phyloP scores from a whole-genome alignment of 805 yeast species.

The Priceomyces castillae region DNA sequence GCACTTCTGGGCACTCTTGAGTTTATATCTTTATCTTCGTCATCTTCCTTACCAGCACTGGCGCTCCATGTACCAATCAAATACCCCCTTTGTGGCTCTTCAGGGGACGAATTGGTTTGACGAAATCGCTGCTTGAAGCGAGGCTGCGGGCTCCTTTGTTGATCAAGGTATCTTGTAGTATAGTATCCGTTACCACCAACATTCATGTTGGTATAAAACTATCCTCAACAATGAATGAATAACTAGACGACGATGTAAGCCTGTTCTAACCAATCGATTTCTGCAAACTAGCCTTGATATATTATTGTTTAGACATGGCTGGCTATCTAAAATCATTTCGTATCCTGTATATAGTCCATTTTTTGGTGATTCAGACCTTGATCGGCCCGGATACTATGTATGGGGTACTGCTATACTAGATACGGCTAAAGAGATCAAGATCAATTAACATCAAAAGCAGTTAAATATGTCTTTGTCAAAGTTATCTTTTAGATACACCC shows the following conservation, averaged over 20 bases:
- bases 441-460: too few species aligned
- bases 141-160: conserved; percentile 1
- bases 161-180: conserved; percentile 34
- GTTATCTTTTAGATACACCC: too few species aligned
- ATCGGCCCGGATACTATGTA: too few species aligned
- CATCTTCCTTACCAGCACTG: not conserved
- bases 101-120: not conserved
- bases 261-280: not conserved
- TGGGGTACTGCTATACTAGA: too few species aligned
- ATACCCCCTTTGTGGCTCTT: not conserved
- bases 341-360: too few species aligned
- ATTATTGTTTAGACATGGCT: not conserved
- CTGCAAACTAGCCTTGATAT: not conserved
- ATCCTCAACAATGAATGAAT: conserved; percentile 15
- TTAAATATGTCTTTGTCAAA: too few species aligned
- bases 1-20: not conserved
- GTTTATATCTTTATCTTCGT: not conserved
- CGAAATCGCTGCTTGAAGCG: not conserved
- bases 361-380: too few species aligned
- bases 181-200: conserved; percentile 42
- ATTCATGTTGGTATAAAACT: conserved; percentile 26
- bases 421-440: too few species aligned
- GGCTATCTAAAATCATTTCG: not conserved
- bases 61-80: not conserved
- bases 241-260: conserved; percentile 6